These are phyloP conservation scores for Daldinia decipiens DNA, from an alignment of 495 filamentous ascomycete species.

Conservation along the genomic window DNA sequence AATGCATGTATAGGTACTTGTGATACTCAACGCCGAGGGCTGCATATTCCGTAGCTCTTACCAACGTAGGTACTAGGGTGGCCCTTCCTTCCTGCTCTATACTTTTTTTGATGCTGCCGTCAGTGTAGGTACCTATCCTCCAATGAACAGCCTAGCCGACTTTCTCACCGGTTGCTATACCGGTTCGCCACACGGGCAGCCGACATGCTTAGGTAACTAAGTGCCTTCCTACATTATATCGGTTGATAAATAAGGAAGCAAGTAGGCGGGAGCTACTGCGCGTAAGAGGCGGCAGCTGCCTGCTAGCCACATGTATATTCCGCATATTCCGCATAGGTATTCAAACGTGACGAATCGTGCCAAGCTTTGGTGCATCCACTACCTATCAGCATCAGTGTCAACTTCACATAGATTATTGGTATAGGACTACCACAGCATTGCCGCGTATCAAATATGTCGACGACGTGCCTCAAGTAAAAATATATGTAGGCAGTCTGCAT, in stretches of 20 bases:
- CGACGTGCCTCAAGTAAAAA: background rate
- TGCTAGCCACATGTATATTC: background rate
- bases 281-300: conserved; percentile 25
- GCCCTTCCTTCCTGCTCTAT: conserved; percentile 11
- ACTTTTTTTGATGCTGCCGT: conserved; percentile 7
- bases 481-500: background rate
- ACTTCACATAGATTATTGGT: background rate
- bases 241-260: conserved; percentile 1
- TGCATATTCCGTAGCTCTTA: background rate
- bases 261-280: conserved; percentile 7
- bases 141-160: conserved; percentile 28
- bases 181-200: conserved; percentile 13
- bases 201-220: background rate
- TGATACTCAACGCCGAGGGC: background rate
- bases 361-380: background rate
- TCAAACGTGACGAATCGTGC: background rate
- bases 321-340: no score
- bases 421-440: background rate
- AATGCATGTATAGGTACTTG: conserved; percentile 16
- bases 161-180: conserved; percentile 17
- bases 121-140: background rate
- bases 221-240: background rate
- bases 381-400: background rate
- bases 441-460: background rate
- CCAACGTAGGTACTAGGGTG: conserved; percentile 5